A percentile compares a stretch with the other conserved stretches of the same genome.
Evolutionary conservation across 164 flowering plant species (phyloP).

Genomic region (Echeveria elegans): DNA sequence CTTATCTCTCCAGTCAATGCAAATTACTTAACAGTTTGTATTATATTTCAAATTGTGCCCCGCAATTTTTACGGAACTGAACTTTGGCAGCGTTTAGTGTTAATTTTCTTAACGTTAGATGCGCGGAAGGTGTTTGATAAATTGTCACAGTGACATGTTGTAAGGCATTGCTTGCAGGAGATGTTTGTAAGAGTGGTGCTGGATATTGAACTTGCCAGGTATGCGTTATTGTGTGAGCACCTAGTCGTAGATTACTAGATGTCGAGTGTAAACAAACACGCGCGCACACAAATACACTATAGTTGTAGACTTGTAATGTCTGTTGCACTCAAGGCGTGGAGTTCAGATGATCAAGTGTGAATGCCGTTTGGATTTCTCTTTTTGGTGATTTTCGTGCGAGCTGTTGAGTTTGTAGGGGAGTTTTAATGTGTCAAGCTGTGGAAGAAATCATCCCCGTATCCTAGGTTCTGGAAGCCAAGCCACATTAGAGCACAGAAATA

Average conservation of each 20-base stretch:
- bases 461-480: constrained; percentile 30
- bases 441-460: constrained; percentile 42
- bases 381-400: neutral
- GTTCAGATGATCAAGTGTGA: neutral
- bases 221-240: no score
- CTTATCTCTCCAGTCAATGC: no score
- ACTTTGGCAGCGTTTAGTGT: no score
- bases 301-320: no score
- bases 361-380: neutral
- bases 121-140: neutral
- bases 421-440: constrained; percentile 31
- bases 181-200: neutral
- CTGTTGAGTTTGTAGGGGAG: neutral
- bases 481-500: constrained; percentile 33
- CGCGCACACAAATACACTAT: no score
- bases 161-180: neutral
- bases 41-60: no score
- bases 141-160: neutral
- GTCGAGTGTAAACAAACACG: no score
- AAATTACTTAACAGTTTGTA: no score
- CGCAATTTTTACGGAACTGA: no score
- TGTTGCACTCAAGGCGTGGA: no score
- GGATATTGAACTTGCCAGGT: neutral
- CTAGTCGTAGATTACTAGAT: no score
- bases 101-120: neutral